Base-by-base conservation (phyloP, 2,329 filamentous ascomycete genomes). In the Claviceps maximensis region DNA sequence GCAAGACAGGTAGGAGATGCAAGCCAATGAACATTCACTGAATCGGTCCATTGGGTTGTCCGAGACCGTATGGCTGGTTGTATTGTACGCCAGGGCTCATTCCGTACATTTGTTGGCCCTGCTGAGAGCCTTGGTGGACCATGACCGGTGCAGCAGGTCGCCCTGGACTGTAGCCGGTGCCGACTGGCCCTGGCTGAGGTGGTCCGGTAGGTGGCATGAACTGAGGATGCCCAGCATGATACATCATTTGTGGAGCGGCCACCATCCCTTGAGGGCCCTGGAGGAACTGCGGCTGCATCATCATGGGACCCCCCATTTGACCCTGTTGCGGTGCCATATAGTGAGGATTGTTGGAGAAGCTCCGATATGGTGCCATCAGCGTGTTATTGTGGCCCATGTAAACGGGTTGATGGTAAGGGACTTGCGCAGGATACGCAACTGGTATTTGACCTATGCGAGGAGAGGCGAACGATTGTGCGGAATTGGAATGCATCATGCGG, bases 81-180 rank as follows among this genome's bases (percentile, higher is more conserved):
- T 85, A 87, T 63, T 84, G 84, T 68, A 84, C 77, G 51, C 76
- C 83, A 45, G 84, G 84, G 61, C 83, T 86, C 83, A 90, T 87
- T 58, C 79, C 86, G 74, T 79, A 90, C 71, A 74, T 80, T 62
- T 73, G 82, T 65, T 94, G 89, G 42, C 90, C 89, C 67, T 95
- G 90, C 63, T 96, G 91, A 29, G 90, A 96, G 53, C 88, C 88
- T 70, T 95, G 89, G 59, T 90, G 90, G 62, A 84, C 87, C 91
- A 97, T 97, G 83, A 94, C 89, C 2, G 88, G 84, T 13, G 93
- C 88, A 21, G 74, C 67, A 29, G 84, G 83, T 48, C 89, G 81
- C 53, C 88, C 83, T 1, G 91, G 91, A 65, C 91, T 96, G n/a
- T 87, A 95, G 17, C 89, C 88, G 60, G 84, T 86, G 8, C 80